Conservation (phyloP, 2,329 filamentous ascomycete species). For the Clarireedia monteithiana region DNA sequence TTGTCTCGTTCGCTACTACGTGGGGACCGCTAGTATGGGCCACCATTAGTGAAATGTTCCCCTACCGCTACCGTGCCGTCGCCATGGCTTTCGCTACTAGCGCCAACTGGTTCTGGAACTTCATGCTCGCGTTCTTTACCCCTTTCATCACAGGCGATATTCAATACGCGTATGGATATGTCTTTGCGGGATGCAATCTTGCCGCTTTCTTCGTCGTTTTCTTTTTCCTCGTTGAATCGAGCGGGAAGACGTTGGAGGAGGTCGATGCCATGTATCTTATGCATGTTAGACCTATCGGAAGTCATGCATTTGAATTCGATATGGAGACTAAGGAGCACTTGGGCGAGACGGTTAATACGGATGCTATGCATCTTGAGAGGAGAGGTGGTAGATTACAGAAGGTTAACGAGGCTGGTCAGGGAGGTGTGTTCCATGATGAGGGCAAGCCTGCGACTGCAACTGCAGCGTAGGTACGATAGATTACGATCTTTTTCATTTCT, state of each 20-base stretch:
- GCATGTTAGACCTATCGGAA: conserved; percentile 31
- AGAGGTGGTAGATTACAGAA: conserved; percentile 3
- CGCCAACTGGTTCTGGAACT: conserved; percentile 66
- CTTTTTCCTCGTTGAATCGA: conserved; percentile 70
- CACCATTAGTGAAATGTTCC: conserved; percentile 60
- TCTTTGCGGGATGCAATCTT: conserved; percentile 67
- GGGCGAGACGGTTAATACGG: background rate
- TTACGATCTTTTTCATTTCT: no score
- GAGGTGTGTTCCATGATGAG: conserved; percentile 5
- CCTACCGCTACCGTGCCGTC: conserved; percentile 52
- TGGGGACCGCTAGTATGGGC: conserved; percentile 68
- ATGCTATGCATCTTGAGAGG: conserved; percentile 2
- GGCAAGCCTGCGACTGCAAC: background rate
- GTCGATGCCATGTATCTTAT: conserved; percentile 24
- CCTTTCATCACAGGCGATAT: conserved; percentile 69
- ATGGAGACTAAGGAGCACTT: background rate
- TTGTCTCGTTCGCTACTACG: conserved; percentile 60
- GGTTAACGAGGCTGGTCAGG: background rate
- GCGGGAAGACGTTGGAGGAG: conserved; percentile 18
- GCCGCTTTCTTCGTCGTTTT: conserved; percentile 59
- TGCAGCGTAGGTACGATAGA: no score
- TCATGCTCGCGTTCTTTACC: conserved; percentile 68
- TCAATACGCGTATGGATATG: conserved; percentile 62
- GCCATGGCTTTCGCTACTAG: conserved; percentile 54
- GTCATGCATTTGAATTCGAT: conserved; percentile 5